phyloP scores from a whole-genome alignment of 176 grass and related monocot species.

The Pharus latifolius region DNA sequence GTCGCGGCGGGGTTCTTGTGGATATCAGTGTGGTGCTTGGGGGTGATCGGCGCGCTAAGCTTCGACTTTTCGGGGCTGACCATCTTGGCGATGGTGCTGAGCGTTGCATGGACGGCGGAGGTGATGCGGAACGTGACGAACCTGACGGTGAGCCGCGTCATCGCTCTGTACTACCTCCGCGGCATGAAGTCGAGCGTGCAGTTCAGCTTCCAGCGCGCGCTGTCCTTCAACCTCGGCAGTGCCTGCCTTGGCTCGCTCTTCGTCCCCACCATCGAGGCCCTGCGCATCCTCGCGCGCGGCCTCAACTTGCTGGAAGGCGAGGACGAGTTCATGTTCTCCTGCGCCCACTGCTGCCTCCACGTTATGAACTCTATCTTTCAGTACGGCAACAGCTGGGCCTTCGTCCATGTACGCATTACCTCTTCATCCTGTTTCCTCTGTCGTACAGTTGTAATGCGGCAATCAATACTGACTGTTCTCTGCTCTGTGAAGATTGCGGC shows the following conservation, averaged over 20 bases:
- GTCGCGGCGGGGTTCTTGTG: conserved; percentile 67
- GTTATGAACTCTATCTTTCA: conserved; percentile 88
- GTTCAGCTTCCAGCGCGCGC: conserved; percentile 96
- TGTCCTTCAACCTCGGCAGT: conserved; percentile 80
- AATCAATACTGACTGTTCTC: neutral
- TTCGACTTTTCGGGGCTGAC: conserved; percentile 67
- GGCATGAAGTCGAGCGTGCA: conserved; percentile 89
- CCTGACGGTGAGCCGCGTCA: conserved; percentile 80
- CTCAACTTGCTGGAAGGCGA: conserved; percentile 95
- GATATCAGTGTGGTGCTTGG: conserved; percentile 82
- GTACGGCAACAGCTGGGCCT: conserved; percentile 97
- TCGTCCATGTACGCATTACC: conserved; percentile 79
- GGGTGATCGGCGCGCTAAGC: conserved; percentile 73
- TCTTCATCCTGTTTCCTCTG: too few species aligned
- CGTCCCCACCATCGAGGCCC: conserved; percentile 82
- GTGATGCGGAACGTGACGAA: conserved; percentile 98
- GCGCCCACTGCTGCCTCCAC: conserved; percentile 86
- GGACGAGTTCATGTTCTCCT: conserved; percentile 99
- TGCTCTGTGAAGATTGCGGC: conserved; percentile 52
- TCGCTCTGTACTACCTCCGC: conserved; percentile 96
- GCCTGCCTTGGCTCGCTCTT: conserved; percentile 90
- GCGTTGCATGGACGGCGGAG: conserved; percentile 85
- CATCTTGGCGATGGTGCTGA: conserved; percentile 65
- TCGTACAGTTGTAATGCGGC: too few species aligned
- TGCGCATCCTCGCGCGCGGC: conserved; percentile 77